Percentiles rank a stretch among this genome's conserved stretches.
These are phyloP conservation scores for Jatropha podagrica DNA, from an alignment of 441 rosid species.

Conservation along the genomic window DNA sequence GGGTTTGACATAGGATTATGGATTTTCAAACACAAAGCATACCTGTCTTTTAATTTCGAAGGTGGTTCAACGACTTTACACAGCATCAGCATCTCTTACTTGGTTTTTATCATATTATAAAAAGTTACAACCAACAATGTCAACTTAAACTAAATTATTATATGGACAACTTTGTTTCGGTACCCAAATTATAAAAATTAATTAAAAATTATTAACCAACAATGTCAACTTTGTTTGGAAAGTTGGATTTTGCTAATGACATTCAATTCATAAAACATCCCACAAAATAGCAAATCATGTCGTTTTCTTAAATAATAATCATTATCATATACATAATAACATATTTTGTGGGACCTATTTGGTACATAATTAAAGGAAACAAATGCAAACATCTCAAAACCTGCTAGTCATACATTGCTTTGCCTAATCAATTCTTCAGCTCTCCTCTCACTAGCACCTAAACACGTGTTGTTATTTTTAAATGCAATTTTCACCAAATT, in stretches of 20 bases:
- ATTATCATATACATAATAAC: not conserved
- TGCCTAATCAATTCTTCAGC: not conserved
- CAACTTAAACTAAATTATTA: not conserved
- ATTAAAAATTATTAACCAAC: too few relatives aligned
- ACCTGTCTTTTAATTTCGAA: not conserved
- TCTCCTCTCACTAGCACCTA: too few relatives aligned
- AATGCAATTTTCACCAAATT: too few relatives aligned
- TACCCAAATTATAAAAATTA: too few relatives aligned
- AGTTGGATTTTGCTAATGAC: not conserved
- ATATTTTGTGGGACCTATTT: not conserved
- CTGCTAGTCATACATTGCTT: not conserved
- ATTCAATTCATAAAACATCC: not conserved
- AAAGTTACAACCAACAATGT: not conserved
- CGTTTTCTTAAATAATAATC: not conserved
- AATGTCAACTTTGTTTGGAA: not conserved
- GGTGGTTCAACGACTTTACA: slow-evolving; percentile 7
- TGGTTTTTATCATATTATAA: not conserved
- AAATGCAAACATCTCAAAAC: not conserved
- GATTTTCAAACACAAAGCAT: too few relatives aligned
- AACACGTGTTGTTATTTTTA: too few relatives aligned
- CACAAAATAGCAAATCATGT: not conserved
- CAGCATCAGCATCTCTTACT: not conserved
- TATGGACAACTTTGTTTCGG: not conserved
- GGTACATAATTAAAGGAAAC: not conserved
- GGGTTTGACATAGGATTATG: not conserved